A percentile compares a stretch with the other conserved stretches of the same genome.
Conservation (phyloP, 306 rosid genomes). For the Quillaja saponaria region DNA sequence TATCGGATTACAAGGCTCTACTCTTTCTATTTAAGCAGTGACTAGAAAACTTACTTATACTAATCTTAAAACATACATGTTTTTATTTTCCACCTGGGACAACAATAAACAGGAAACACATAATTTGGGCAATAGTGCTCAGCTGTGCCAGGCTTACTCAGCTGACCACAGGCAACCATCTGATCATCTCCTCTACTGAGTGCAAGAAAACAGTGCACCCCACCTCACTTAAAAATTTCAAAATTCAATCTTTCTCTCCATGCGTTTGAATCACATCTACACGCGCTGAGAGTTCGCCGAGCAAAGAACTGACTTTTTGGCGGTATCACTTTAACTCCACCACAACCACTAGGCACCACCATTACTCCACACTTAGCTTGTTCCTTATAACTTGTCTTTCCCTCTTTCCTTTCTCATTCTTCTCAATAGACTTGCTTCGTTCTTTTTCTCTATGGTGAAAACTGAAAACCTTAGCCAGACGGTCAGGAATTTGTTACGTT, state of each 20-base stretch:
- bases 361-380: conserved; percentile 3
- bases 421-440: not conserved
- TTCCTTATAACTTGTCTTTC: conserved; percentile 2
- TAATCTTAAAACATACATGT: no score
- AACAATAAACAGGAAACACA: no score
- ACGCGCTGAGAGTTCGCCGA: no score
- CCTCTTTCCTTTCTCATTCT: not conserved
- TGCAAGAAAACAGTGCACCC: conserved; percentile 61
- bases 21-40: no score
- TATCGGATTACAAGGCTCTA: no score
- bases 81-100: no score
- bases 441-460: conserved; percentile 15
- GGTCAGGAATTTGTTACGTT: not conserved
- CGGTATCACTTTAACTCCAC: conserved; percentile 31
- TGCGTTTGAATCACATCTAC: no score
- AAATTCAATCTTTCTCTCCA: conserved; percentile 71
- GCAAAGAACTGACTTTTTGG: conserved; percentile 34
- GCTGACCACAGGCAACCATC: conserved; percentile 98
- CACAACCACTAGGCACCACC: conserved; percentile 4
- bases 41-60: no score
- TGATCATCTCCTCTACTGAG: conserved; percentile 88
- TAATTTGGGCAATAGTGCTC: no score
- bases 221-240: conserved; percentile 67
- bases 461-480: no score
- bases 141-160: conserved; percentile 76